Base-by-base conservation (phyloP, 2,329 filamentous ascomycete genomes). In the Talaromyces sp. region DNA sequence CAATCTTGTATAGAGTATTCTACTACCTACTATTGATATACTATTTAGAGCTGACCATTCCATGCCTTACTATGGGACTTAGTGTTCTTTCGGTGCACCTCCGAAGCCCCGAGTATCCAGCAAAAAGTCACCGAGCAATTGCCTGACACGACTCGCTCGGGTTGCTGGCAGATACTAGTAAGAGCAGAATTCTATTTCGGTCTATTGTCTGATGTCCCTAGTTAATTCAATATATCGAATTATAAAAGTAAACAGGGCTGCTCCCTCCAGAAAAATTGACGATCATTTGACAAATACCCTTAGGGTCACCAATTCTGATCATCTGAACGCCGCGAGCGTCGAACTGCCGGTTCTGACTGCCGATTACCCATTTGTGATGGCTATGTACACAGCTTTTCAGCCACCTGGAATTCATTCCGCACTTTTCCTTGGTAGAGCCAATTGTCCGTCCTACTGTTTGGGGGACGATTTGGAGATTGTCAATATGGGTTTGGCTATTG, bases 371-470 rank as follows among this genome's bases (percentile, higher is more conserved):
- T 38, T 61, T n/a, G 2, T 5, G n/a, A 27, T 36, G 27, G 31
- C 19, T 29, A 53, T 49, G 40, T 38, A 40, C 43, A 51, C 25
- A 38, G 19, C 43, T 53, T 53, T 61, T 53, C 27, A 51, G 59
- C 45, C 43, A 38, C 45, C 59, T 61, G 59, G 31, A 40, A 61
- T 61, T 51, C 45, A 51, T 61, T 61, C 59, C 43, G 59, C 59
- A 53, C n/a, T 61, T 38, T 53, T 51, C 10, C 45, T 36, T 61
- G 27, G 43, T 51, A 22, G n/a, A 38, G 29, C 59, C 59, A 53
- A 61, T 53, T 61, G 54, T 58, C 19, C 36, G 22, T 22, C n/a
- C 56, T 58, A 27, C 13, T 34, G 22, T 49, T 51, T 27, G 40
- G 40, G 40, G 59, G 27, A 51, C n/a, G 1, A 17, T 58, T 43